These are phyloP conservation scores for Gyrodon lividus DNA, from an alignment of 768 basidiomycete genomes.

Conservation along the genomic window DNA sequence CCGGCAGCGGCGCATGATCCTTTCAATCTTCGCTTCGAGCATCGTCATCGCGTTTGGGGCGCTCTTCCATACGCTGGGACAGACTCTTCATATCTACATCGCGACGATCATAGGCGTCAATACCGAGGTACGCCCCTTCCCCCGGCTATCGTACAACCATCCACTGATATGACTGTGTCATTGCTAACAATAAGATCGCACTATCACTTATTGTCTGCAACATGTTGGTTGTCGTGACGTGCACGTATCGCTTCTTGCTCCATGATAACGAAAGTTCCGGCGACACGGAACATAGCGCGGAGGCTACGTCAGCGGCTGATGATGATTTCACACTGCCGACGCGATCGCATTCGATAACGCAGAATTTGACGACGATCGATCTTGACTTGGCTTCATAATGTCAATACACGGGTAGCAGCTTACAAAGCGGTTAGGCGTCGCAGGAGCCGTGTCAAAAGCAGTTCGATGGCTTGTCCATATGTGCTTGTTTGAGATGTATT, in stretches of 20 bases:
- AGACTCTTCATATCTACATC: slow-evolving; percentile 4
- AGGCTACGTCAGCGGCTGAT: background rate
- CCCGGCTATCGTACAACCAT: background rate
- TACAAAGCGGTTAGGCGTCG: background rate
- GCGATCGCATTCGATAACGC: background rate
- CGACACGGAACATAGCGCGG: background rate
- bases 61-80: slow-evolving; percentile 15
- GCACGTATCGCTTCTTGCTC: slow-evolving; percentile 12
- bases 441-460: background rate
- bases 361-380: slow-evolving; percentile 11
- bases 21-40: slow-evolving; percentile 21
- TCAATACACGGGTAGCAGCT: background rate
- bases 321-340: slow-evolving; percentile 17
- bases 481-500: background rate
- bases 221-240: slow-evolving; percentile 22
- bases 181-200: slow-evolving; percentile 6
- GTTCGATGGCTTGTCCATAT: too few species aligned
- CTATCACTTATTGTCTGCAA: slow-evolving; percentile 22
- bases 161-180: background rate
- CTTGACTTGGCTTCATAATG: background rate
- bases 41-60: slow-evolving; percentile 14
- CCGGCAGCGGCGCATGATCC: slow-evolving; percentile 24
- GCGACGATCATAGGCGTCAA: slow-evolving; percentile 13
- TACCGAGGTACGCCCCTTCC: slow-evolving; percentile 13
- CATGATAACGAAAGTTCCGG: background rate